Percentiles rank a stretch among this genome's conserved stretches.
Conservation (phyloP, 2,329 filamentous ascomycete genomes). For the Seiridium unicorne region DNA sequence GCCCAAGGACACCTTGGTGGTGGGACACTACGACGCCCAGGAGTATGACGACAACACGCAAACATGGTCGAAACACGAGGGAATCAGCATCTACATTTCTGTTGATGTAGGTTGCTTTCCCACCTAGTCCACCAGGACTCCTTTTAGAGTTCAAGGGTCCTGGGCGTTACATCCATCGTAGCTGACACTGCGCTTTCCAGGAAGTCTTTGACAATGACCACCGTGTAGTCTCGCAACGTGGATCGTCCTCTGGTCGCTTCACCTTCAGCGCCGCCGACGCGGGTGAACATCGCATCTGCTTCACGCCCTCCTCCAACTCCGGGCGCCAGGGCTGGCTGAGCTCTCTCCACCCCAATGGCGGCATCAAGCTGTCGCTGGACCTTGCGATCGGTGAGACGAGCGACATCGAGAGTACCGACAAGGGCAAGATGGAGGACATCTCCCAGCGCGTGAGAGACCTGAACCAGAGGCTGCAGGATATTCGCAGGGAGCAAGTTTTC, state of each 20-base stretch:
- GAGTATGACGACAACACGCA: conserved; percentile 73
- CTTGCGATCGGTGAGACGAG: conserved; percentile 92
- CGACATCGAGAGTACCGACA: conserved; percentile 90
- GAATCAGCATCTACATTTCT: conserved; percentile 82
- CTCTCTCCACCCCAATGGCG: conserved; percentile 63
- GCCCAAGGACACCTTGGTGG: conserved; percentile 94
- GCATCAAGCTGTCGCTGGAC: conserved; percentile 82
- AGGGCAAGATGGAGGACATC: conserved; percentile 88
- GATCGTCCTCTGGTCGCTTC: conserved; percentile 75
- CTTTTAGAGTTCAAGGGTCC: not conserved
- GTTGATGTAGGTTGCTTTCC: conserved; percentile 59
- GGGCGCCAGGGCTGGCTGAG: conserved; percentile 72
- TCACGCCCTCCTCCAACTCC: conserved; percentile 76
- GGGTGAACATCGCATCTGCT: conserved; percentile 96
- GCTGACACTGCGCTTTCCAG: conserved; percentile 33
- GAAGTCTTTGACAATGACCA: conserved; percentile 98
- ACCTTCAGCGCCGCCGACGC: conserved; percentile 93
- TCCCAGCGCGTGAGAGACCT: conserved; percentile 85
- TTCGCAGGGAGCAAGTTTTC: conserved; percentile 92
- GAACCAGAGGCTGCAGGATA: conserved; percentile 82
- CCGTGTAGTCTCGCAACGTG: conserved; percentile 87
- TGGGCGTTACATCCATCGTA: no score
- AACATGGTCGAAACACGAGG: conserved; percentile 69
- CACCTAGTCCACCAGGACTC: conserved; percentile 3
- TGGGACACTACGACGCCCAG: conserved; percentile 86